Base-by-base conservation (phyloP, 495 filamentous ascomycete species). In the Hypoxylon subgilvum region DNA sequence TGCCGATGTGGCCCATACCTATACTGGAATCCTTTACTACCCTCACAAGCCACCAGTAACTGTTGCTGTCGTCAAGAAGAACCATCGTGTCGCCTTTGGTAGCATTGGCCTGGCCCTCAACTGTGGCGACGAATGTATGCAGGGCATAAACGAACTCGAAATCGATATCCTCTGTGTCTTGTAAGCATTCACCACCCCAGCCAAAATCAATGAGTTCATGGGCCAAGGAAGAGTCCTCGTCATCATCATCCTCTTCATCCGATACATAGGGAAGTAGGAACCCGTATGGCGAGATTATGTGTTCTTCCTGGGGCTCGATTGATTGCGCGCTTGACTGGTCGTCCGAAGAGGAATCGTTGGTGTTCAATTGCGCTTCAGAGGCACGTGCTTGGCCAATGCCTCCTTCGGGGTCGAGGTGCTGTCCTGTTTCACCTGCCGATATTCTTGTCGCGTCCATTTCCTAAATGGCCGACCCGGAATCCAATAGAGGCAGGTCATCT, bases 81-180 rank as follows among this genome's bases (percentile, higher is more conserved):
- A 97, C 92, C 94, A 99, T 99, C 12, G 92, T 97, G 67, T 99
- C 94, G 25, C 94, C 94, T 77, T 99, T 99, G 7, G 90, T 91
- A 39, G 94, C 94, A 78, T 97, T 97, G 52, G 94, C 94, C 74
- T 99, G 94, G 5, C 94, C 94, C 74, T 99, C 95, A 44, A 97
- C 94, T 0, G 93, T 97, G 27, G 94, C 94, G 47, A 94, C 89
- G 68, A 99, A 99, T 19, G 92, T 97, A 72, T 97, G 94, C 53
- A 99, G 79, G 41, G 94, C 94, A 74, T 99, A 99, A 50, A 99
- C 94, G 74, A 97, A 96, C 65, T 97, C 93, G 74, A 99, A 97
- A 81, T 99, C 92, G 74, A 99, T 99, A 72, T 97, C 94, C 83
- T 99, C 94, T 90, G 72, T 61, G 69, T 82, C 78, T 77, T 79